Evolutionary conservation across 257 asterid species (phyloP).

Genomic region (Parsonsia alboflavescens): DNA sequence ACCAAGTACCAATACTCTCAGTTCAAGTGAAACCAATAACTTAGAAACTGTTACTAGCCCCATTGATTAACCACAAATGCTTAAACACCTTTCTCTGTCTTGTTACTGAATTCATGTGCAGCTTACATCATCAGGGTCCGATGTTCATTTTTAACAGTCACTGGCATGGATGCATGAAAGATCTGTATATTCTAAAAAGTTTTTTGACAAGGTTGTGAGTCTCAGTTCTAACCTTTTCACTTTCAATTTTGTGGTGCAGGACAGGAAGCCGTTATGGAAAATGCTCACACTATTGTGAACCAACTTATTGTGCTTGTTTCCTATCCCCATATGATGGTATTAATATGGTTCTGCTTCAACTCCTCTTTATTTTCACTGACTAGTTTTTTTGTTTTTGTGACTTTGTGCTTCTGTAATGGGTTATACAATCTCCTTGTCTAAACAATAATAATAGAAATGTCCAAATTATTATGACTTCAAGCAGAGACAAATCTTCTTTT

Average conservation of each 20-base stretch:
- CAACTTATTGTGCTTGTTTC: constrained; percentile 53
- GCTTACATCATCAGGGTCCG: not conserved
- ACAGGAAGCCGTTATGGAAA: constrained; percentile 59
- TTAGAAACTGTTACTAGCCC: not conserved
- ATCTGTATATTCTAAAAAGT: not conserved
- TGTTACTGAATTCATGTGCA: not conserved
- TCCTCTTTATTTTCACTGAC: constrained; percentile 1
- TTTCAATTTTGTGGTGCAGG: constrained; percentile 39
- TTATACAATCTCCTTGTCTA: not conserved
- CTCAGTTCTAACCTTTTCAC: not conserved
- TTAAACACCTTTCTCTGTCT: not conserved
- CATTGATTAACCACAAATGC: not conserved
- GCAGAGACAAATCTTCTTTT: constrained; percentile 15
- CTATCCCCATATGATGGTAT: constrained; percentile 64
- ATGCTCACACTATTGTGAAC: constrained; percentile 48
- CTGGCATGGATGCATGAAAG: not conserved
- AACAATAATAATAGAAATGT: not conserved
- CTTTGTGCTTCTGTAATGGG: not conserved
- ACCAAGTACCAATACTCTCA: not conserved
- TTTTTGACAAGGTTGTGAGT: not conserved
- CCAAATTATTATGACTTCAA: not conserved
- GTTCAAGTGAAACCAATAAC: not conserved
- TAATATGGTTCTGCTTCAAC: not conserved
- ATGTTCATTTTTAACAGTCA: not conserved
- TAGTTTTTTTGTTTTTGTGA: not conserved